These are phyloP conservation scores for Starmerella cellae DNA, from an alignment of 805 yeast genomes.

Conservation along the genomic window DNA sequence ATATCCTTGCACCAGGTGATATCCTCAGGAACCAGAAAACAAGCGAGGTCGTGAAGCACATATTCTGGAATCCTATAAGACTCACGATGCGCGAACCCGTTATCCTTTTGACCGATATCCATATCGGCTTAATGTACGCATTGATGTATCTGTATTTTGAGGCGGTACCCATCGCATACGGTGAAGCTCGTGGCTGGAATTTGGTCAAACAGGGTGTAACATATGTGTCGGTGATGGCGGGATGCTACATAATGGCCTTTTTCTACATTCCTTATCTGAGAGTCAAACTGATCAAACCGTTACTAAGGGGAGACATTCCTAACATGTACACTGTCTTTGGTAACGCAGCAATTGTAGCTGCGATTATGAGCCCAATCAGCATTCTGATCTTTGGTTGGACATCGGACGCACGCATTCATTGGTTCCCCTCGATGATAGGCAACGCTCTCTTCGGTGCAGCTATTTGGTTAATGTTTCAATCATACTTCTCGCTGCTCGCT, in stretches of 20 bases:
- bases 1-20: conserved; percentile 16
- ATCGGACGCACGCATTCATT: conserved; percentile 35
- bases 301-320: background rate
- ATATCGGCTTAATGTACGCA: conserved; percentile 42
- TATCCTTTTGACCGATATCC: conserved; percentile 38
- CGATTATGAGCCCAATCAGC: conserved; percentile 37
- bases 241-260: conserved; percentile 31
- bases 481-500: conserved; percentile 38
- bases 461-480: conserved; percentile 39
- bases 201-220: conserved; percentile 37
- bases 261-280: conserved; percentile 8
- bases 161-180: conserved; percentile 45
- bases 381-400: conserved; percentile 49
- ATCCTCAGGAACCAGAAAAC: conserved; percentile 4
- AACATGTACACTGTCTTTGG: conserved; percentile 15
- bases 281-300: conserved; percentile 1
- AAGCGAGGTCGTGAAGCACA: conserved; percentile 12
- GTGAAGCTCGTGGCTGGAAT: conserved; percentile 35
- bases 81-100: conserved; percentile 42
- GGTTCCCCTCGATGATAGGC: conserved; percentile 41
- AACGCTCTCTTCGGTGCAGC: conserved; percentile 32
- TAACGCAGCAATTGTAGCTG: conserved; percentile 30
- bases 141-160: conserved; percentile 46
- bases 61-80: conserved; percentile 31
- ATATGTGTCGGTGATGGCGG: conserved; percentile 36